These are phyloP conservation scores for Nicotiana sylvestris DNA, from an alignment of 257 asterid genomes.

Conservation along the genomic window DNA sequence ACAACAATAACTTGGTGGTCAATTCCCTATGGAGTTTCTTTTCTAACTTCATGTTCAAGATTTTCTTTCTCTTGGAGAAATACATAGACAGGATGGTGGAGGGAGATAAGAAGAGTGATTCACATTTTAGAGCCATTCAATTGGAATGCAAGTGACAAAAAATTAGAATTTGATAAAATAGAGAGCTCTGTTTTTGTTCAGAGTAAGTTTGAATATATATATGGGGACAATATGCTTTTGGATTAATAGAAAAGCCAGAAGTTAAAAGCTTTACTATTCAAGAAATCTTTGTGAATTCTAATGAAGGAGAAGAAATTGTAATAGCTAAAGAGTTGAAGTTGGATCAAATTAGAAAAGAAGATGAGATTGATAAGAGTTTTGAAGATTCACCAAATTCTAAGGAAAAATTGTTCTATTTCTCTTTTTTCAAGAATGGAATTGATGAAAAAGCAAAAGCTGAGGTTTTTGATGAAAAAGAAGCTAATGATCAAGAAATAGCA, in stretches of 20 bases:
- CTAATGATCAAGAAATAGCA: background rate
- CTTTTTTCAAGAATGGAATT: conserved; percentile 9
- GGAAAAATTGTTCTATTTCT: background rate
- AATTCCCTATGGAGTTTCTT: conserved; percentile 30
- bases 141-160: conserved; percentile 18
- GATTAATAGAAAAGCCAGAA: conserved; percentile 44
- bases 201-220: conserved; percentile 37
- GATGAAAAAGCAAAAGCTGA: background rate
- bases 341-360: background rate
- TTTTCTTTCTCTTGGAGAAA: conserved; percentile 27
- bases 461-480: background rate
- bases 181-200: conserved; percentile 45
- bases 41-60: conserved; percentile 30
- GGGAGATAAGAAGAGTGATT: conserved; percentile 21
- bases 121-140: conserved; percentile 23
- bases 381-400: background rate
- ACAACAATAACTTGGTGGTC: conserved; percentile 27
- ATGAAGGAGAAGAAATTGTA: conserved; percentile 18
- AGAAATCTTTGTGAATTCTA: conserved; percentile 46
- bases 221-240: conserved; percentile 33
- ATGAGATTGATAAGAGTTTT: background rate
- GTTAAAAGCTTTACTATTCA: conserved; percentile 29
- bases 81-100: conserved; percentile 29
- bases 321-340: background rate
- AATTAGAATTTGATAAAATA: conserved; percentile 21